Base-by-base conservation (phyloP, 2,329 filamentous ascomycete genomes). In the Ophiostoma piceae region DNA sequence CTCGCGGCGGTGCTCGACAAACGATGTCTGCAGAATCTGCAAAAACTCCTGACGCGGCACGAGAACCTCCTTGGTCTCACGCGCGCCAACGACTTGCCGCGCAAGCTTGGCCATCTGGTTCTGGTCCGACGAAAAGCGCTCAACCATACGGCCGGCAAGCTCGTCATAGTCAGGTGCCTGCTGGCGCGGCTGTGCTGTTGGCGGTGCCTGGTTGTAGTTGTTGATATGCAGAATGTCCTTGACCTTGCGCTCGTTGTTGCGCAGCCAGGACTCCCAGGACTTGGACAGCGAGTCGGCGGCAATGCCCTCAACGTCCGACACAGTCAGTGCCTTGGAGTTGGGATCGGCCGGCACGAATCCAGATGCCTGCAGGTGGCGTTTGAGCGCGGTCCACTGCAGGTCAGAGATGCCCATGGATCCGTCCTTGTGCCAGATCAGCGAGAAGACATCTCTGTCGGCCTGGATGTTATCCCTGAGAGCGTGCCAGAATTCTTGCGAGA, bases 401-500 rank as follows among this genome's bases (percentile, higher is more conserved):
- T 85, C 80, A 0, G 82, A 82, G 3, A 83, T 78, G 22, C 80
- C 74, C 16, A 79, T 75, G 26, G 78, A 79, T n/a, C 76, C 77
- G 19, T 80, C 75, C 2, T 77, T 75, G 2, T 78, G 76, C 39
- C 80, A 79, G 47, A 84, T 79, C 2, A 86, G 74, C 2, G 79
- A 82, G 51, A 86, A 75, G 54, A 87, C 80, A 39, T 79, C 78
- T 1, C 79, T 79, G 62, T 86, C 84, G 1, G 79, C 77, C 26
- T 79, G 79, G 66, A 90, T 83, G 70, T 84, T 81, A 68, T 84
- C 83, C 32, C 82, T 80, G 9, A 92, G 76, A 0, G 88, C 89
- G 70, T 86, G 81, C 85, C 87, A 92, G 71, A 92, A 90, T 2
- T 87, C 83, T 32, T 85, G 81, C 0, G 84, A 79, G 19, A 92